Evolutionary conservation across 176 grass and related monocot genomes (phyloP), one percentile per base, ranked within the genome.

Genomic region (Raddia guianensis): DNA sequence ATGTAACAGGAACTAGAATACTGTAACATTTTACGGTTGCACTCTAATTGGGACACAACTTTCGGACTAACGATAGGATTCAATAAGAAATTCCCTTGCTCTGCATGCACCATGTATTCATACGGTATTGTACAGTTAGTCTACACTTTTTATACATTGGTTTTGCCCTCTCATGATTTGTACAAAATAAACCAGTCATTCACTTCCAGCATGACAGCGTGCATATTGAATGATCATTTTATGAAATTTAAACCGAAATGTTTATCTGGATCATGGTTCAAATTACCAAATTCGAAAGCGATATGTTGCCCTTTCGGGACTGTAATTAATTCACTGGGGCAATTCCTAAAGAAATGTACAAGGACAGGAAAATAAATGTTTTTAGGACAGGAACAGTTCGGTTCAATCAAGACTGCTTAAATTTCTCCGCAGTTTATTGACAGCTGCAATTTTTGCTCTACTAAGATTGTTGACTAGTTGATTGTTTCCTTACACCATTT

Each of bases 401-500:
- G 47, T 49, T 66, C 0, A 66, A 44, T 9, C 4, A 54, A 15
- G 5, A 42, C 76, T 63, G 35, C 27, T 60, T 79, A 46, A 5
- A 47, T 80, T 69, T 68, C 16, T 62, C 15, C 18, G 32, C 14
- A 62, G 35, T 20, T 79, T 45, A 69, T 79, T 62, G 40, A 48
- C 35, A 46, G 45, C 42, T 46, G 35, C 49, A 47, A 18, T 21
- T 48, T 10, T 32, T 27, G 11, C 35, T 66, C 37, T 57, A 43
- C 12, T 33, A 45, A 16, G 73, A 12, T 15, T 58, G 62, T 47
- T 49, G 15, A 37, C 47, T 0, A 68, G 15, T 35, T 74, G 46
- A 60, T 13, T 61, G 10, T 50, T 57, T 69, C 21, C 42, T 78
- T 56, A 83, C 63, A 15, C n/a, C 19, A 73, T 79, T 19, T 79